phyloP scores from a whole-genome alignment of 495 filamentous ascomycete species.

The Aspergillus nanangensis region DNA sequence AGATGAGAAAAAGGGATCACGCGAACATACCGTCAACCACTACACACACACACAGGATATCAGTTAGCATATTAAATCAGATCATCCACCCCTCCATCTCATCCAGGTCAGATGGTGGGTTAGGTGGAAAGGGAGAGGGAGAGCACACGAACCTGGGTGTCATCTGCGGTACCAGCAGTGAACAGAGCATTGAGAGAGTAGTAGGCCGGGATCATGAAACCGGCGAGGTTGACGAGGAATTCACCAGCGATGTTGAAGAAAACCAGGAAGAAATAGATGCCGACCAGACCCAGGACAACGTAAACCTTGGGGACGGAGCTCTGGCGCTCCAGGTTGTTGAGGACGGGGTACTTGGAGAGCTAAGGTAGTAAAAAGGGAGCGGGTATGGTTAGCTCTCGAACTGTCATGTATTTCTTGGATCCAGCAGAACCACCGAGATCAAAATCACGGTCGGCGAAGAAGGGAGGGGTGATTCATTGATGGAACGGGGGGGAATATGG shows the following conservation, averaged over 20 bases:
- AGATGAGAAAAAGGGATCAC: constrained; percentile 11
- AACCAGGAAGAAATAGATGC: constrained; percentile 95
- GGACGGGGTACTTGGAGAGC: constrained; percentile 92
- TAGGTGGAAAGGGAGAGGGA: neutral
- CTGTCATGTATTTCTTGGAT: too few species aligned
- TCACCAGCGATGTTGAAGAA: constrained; percentile 99
- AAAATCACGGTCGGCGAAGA: too few species aligned
- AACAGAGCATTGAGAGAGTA: constrained; percentile 92
- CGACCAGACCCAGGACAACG: constrained; percentile 75
- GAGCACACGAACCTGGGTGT: constrained; percentile 68
- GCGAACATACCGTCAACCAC: constrained; percentile 64
- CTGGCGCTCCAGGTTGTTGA: constrained; percentile 97
- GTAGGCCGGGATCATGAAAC: constrained; percentile 91
- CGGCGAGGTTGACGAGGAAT: constrained; percentile 93
- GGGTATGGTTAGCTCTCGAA: too few species aligned
- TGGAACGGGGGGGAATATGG: too few species aligned
- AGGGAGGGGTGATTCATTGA: too few species aligned
- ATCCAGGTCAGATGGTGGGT: neutral
- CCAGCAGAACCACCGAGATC: constrained; percentile 17
- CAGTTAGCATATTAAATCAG: constrained; percentile 8
- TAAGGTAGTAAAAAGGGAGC: constrained; percentile 37
- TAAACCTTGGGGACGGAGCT: constrained; percentile 95
- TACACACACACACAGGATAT: constrained; percentile 24
- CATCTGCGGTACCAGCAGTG: constrained; percentile 73
- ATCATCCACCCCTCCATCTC: too few species aligned